phyloP scores from a whole-genome alignment of 345 rosid genomes.

The Gossypioides kirkii region DNA sequence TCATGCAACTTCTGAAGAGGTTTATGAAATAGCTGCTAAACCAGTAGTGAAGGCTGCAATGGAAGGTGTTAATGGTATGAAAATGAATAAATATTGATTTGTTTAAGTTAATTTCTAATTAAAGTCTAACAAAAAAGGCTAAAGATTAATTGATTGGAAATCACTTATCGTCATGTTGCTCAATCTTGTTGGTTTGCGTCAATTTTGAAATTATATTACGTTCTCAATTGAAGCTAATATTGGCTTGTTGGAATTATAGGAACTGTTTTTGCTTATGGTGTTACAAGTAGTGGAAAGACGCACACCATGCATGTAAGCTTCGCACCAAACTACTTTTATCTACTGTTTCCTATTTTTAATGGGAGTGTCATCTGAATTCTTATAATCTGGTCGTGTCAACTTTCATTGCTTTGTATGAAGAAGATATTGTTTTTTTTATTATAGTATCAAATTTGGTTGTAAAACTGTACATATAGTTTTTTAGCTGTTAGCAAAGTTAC shows the following conservation, averaged over 20 bases:
- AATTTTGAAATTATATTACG: slow-evolving; percentile 1
- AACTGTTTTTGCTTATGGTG: slow-evolving; percentile 98
- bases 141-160: not conserved
- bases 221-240: not conserved
- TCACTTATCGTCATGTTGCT: not conserved
- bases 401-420: not conserved
- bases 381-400: not conserved
- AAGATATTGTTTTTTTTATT: not conserved
- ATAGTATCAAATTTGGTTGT: not conserved
- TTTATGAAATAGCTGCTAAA: slow-evolving; percentile 90
- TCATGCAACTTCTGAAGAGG: slow-evolving; percentile 66
- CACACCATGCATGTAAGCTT: slow-evolving; percentile 96
- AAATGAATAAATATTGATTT: not conserved
- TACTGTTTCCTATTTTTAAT: not conserved
- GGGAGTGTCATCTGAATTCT: not conserved
- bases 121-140: not conserved
- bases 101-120: not conserved
- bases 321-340: not conserved
- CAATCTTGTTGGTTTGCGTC: not conserved
- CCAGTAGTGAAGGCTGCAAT: slow-evolving; percentile 97
- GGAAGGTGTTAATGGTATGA: slow-evolving; percentile 97
- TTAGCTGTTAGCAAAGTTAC: not conserved
- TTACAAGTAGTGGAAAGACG: slow-evolving; percentile 99
- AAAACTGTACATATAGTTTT: not conserved
- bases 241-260: slow-evolving; percentile 45